These are phyloP conservation scores for Candida succiphila DNA, from an alignment of 805 yeast genomes.

Conservation along the genomic window DNA sequence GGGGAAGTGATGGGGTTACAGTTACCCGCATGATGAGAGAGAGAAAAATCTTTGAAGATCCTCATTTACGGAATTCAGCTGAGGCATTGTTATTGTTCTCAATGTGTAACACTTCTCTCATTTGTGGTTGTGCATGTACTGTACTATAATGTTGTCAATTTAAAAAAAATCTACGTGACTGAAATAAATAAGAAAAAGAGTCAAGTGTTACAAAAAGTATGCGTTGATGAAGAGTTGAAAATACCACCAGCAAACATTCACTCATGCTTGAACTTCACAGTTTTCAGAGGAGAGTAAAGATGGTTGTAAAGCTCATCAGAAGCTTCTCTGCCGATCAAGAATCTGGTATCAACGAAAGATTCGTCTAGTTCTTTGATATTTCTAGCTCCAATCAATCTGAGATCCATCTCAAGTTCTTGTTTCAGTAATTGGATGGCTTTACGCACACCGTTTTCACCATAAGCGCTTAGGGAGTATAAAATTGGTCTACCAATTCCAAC, in stretches of 20 bases:
- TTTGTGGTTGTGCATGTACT: too few relatives aligned
- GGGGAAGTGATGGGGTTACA: too few relatives aligned
- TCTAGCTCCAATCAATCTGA: slow-evolving; percentile 72
- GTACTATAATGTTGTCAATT: too few relatives aligned
- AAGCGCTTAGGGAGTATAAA: slow-evolving; percentile 51
- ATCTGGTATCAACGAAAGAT: slow-evolving; percentile 45
- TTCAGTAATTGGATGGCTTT: slow-evolving; percentile 51
- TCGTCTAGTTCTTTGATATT: slow-evolving; percentile 50
- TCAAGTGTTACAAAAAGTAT: too few relatives aligned
- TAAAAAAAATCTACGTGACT: too few relatives aligned
- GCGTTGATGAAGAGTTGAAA: too few relatives aligned
- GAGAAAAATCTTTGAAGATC: too few relatives aligned
- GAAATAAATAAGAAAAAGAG: too few relatives aligned
- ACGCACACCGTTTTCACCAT: slow-evolving; percentile 56
- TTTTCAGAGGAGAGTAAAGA: slow-evolving; percentile 18
- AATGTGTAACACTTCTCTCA: too few relatives aligned
- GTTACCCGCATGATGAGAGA: too few relatives aligned
- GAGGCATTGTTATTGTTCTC: too few relatives aligned
- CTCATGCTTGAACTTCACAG: slow-evolving; percentile 21
- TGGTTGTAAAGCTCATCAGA: slow-evolving; percentile 20
- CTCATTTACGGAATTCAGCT: too few relatives aligned
- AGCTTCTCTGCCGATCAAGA: slow-evolving; percentile 22
- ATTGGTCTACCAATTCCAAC: slow-evolving; percentile 66
- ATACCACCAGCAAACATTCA: slow-evolving; percentile 2
- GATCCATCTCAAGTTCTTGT: slow-evolving; percentile 64